Conservation (phyloP, 2,329 filamentous ascomycete genomes). For the Tetracladium maxilliforme region DNA sequence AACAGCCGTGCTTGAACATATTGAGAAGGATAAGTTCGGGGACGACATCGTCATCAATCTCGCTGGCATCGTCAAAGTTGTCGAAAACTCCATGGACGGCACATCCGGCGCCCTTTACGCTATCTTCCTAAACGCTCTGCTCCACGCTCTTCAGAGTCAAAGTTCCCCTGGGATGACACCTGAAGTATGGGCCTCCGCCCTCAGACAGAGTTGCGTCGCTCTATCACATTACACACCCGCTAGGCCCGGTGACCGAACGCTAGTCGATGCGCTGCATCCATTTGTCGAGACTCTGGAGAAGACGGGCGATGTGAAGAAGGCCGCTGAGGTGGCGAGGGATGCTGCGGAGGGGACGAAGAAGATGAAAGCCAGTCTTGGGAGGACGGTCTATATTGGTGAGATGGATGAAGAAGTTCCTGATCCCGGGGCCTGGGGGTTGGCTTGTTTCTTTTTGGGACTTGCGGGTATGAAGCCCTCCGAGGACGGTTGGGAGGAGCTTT, state of each 20-base stretch:
- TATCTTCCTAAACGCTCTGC: slow-evolving; percentile 61
- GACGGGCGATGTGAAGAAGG: slow-evolving; percentile 52
- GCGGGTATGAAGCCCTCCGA: slow-evolving; percentile 24
- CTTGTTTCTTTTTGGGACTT: slow-evolving; percentile 69
- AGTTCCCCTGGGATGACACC: slow-evolving; percentile 15
- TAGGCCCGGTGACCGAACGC: slow-evolving; percentile 72
- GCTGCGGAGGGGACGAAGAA: slow-evolving; percentile 77
- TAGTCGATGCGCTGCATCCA: slow-evolving; percentile 79
- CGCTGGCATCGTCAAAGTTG: slow-evolving; percentile 42
- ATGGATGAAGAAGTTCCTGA: slow-evolving; percentile 59
- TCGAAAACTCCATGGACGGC: slow-evolving; percentile 60
- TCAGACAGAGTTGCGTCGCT: slow-evolving; percentile 55
- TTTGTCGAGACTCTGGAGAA: slow-evolving; percentile 61
- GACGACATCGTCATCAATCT: slow-evolving; percentile 46
- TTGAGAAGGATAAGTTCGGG: slow-evolving; percentile 25
- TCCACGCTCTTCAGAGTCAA: slow-evolving; percentile 24
- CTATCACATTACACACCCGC: slow-evolving; percentile 81
- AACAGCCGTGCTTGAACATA: slow-evolving; percentile 25
- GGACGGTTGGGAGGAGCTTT: slow-evolving; percentile 16
- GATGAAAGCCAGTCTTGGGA: slow-evolving; percentile 80
- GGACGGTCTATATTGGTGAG: slow-evolving; percentile 71
- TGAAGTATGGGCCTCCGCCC: slow-evolving; percentile 42
- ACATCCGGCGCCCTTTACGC: slow-evolving; percentile 64
- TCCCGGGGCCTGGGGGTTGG: slow-evolving; percentile 63
- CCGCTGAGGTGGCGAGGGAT: slow-evolving; percentile 58